Conservation (phyloP, 257 asterid species). For the Nicotiana tabacum region DNA sequence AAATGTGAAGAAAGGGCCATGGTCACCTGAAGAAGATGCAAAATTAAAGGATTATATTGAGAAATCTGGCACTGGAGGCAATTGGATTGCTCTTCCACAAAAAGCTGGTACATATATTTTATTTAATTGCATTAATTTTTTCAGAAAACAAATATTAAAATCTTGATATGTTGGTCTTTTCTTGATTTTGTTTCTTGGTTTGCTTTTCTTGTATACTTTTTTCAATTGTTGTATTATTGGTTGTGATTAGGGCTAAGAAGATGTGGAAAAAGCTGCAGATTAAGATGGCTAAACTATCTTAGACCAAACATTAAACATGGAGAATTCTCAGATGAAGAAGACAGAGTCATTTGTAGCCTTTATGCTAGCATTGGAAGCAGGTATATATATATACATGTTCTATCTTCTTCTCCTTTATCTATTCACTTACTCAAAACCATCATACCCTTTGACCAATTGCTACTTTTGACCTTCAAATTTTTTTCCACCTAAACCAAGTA, state of each 20-base stretch:
- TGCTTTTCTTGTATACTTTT: neutral
- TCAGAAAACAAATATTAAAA: no score
- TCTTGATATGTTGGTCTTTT: neutral
- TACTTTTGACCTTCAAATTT: no score
- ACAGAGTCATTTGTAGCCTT: slow-evolving; percentile 60
- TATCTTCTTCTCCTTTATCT: neutral
- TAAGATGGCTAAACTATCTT: slow-evolving; percentile 87
- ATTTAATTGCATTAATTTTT: neutral
- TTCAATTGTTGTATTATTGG: neutral
- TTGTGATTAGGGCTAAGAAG: slow-evolving; percentile 50
- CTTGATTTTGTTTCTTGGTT: neutral
- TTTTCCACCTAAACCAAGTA: no score
- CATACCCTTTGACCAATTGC: no score
- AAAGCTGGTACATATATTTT: slow-evolving; percentile 48
- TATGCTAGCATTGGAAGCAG: slow-evolving; percentile 82
- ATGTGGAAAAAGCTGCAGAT: slow-evolving; percentile 85
- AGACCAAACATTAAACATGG: slow-evolving; percentile 84
- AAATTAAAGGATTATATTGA: slow-evolving; percentile 60
- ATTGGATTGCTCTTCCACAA: slow-evolving; percentile 84
- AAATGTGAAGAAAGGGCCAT: slow-evolving; percentile 84
- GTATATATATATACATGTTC: slow-evolving; percentile 18
- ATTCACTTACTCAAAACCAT: no score
- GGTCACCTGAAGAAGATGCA: slow-evolving; percentile 93
- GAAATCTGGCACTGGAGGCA: slow-evolving; percentile 71
- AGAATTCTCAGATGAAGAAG: slow-evolving; percentile 69